Evolutionary conservation across 108 stramenopile genomes (phyloP), one percentile per base, ranked within the genome.

Genomic region (Aurantiochytrium sp.): DNA sequence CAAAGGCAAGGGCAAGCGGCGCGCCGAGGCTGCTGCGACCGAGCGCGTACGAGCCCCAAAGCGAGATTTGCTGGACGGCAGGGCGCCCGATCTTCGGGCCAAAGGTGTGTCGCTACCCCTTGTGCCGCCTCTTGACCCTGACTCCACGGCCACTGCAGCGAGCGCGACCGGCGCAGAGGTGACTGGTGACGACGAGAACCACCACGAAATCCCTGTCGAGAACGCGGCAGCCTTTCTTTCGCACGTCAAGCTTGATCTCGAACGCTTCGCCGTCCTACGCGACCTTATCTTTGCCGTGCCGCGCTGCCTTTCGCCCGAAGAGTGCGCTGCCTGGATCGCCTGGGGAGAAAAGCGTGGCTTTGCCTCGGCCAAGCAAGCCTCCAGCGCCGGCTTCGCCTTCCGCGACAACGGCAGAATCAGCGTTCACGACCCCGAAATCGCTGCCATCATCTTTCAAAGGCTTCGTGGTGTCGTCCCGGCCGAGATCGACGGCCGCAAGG

Each of bases 311-410:
- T 91, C 94, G 14, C 53, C 88, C 25, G 69, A 91, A 23, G 97
- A 97, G 93, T 97, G 97, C 90, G 87, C 90, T 42, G 92, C 92
- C 8, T 97, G 97, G 97, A 95, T 97, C 51, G 59, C 90, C 23
- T 94, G 91, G 72, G 94, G 92, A 60, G 97, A 97, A 87, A 72
- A 89, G 16, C 29, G 47, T 19, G 91, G 90, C 44, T 95, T 95
- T 87, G 93, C 94, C 51, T 60, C 73, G 44, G 94, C 94, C 58
- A 87, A 90, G 14, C 96, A 95, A 87, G 93, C 93, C 2, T 93
- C 93, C 45, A 96, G 95, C 12, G 89, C 89, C 6, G 95, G 89
- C 83, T 91, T 94, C 8, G 96, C 97, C 42, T 95, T 96, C 88
- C 92, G 97, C 53, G 95, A 97, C 88, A 96, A 90, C 59, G 94